A percentile compares a stretch with the other conserved stretches of the same genome.
These are phyloP conservation scores for Aspergillus pseudotamarii DNA, from an alignment of 2,329 filamentous ascomycete genomes.

Conservation along the genomic window DNA sequence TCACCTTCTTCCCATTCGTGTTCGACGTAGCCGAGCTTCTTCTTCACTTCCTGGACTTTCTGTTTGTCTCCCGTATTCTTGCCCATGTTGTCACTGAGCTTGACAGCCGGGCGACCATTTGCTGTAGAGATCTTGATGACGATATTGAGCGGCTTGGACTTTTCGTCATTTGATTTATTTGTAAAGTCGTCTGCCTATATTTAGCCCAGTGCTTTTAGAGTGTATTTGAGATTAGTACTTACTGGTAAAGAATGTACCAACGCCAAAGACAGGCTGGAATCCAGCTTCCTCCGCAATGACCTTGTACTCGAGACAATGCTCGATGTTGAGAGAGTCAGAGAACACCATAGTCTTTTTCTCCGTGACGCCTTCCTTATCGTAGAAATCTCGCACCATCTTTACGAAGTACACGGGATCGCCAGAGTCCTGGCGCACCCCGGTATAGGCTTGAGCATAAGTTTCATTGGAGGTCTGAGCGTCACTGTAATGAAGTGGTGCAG, in stretches of 20 bases:
- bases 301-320: constrained; percentile 90
- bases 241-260: constrained; percentile 93
- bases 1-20: constrained; percentile 81
- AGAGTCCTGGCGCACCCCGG: constrained; percentile 86
- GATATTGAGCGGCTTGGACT: constrained; percentile 91
- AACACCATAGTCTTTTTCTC: constrained; percentile 91
- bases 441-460: constrained; percentile 80
- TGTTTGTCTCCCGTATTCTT: constrained; percentile 91
- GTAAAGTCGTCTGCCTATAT: constrained; percentile 72
- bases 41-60: constrained; percentile 81
- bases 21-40: constrained; percentile 81
- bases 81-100: constrained; percentile 87
- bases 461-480: constrained; percentile 46
- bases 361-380: constrained; percentile 72
- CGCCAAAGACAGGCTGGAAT: constrained; percentile 86
- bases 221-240: constrained; percentile 27
- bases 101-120: constrained; percentile 78
- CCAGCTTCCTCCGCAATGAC: constrained; percentile 75
- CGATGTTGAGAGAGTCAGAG: constrained; percentile 91
- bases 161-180: constrained; percentile 71
- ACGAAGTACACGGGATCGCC: constrained; percentile 82
- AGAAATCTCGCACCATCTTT: constrained; percentile 77
- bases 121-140: constrained; percentile 96
- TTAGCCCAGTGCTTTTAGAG: not conserved
- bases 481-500: constrained; percentile 44